Percentiles rank a stretch among this genome's conserved stretches.
These are phyloP conservation scores for Clitopilus passeckerianus DNA, from an alignment of 768 basidiomycete genomes.

Conservation along the genomic window DNA sequence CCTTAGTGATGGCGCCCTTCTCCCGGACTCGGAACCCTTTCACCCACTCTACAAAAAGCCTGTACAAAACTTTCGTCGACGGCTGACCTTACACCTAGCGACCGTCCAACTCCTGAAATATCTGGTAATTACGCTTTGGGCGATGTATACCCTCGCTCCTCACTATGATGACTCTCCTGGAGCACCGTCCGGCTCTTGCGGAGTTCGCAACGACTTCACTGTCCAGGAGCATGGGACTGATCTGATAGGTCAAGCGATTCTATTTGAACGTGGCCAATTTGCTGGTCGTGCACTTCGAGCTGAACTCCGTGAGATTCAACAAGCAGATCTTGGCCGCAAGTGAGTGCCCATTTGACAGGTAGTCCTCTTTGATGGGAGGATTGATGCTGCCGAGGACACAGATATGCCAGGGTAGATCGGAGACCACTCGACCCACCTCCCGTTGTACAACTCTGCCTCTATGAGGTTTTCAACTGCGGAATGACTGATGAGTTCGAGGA, in stretches of 20 bases:
- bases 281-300: slow-evolving; percentile 48
- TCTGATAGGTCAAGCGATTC: slow-evolving; percentile 42
- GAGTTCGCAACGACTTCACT: background rate
- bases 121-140: background rate
- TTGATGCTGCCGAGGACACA: slow-evolving; percentile 13
- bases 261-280: slow-evolving; percentile 54
- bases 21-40: slow-evolving; percentile 1
- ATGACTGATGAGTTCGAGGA: slow-evolving; percentile 32
- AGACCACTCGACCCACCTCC: slow-evolving; percentile 63
- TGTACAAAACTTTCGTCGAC: background rate
- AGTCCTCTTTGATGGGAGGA: slow-evolving; percentile 1
- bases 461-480: slow-evolving; percentile 37
- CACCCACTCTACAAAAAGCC: background rate
- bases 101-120: background rate
- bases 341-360: slow-evolving; percentile 20
- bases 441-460: slow-evolving; percentile 50
- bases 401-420: slow-evolving; percentile 55
- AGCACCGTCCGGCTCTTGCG: background rate
- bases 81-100: background rate
- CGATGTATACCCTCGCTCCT: background rate
- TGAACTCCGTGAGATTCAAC: slow-evolving; percentile 50
- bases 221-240: slow-evolving; percentile 10
- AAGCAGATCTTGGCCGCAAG: slow-evolving; percentile 61
- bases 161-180: background rate
- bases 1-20: background rate